A percentile compares a stretch with the other conserved stretches of the same genome.
These are phyloP conservation scores for Lactarius sp. DNA, from an alignment of 768 basidiomycete genomes.

Conservation along the genomic window DNA sequence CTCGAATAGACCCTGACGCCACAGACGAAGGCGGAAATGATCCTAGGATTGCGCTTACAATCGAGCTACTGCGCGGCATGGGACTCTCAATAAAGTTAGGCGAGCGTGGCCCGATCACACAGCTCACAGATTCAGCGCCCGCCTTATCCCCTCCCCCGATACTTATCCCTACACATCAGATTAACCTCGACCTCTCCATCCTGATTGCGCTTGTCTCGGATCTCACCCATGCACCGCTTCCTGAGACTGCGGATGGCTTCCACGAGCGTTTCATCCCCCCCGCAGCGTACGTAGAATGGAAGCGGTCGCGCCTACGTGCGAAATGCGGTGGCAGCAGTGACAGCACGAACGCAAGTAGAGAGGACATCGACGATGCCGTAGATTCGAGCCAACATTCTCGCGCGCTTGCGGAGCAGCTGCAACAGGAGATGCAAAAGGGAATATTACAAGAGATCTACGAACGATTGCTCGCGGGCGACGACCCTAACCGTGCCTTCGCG, in stretches of 20 bases:
- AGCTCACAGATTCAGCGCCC: slow-evolving; percentile 11
- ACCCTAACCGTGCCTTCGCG: background rate
- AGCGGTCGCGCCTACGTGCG: slow-evolving; percentile 33
- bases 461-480: slow-evolving; percentile 33
- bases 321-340: slow-evolving; percentile 26
- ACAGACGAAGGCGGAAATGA: slow-evolving; percentile 36
- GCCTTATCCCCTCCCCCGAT: slow-evolving; percentile 9
- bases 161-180: slow-evolving; percentile 47
- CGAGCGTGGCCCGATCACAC: slow-evolving; percentile 37
- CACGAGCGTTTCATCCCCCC: slow-evolving; percentile 60
- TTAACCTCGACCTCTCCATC: slow-evolving; percentile 82
- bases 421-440: slow-evolving; percentile 66
- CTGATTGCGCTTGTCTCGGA: slow-evolving; percentile 83
- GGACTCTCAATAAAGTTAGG: slow-evolving; percentile 67
- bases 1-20: slow-evolving; percentile 53
- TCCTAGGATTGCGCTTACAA: slow-evolving; percentile 56
- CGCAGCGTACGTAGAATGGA: slow-evolving; percentile 56
- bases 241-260: slow-evolving; percentile 51
- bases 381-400: slow-evolving; percentile 50
- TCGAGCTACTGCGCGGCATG: slow-evolving; percentile 51
- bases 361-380: slow-evolving; percentile 5
- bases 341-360: slow-evolving; percentile 1
- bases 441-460: slow-evolving; percentile 60
- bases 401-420: slow-evolving; percentile 64
- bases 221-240: slow-evolving; percentile 69